Percentiles rank a stretch among this genome's conserved stretches.
These are phyloP conservation scores for Wallacemonas sp. DNA, from an alignment of 208 protist genomes.

Conservation along the genomic window DNA sequence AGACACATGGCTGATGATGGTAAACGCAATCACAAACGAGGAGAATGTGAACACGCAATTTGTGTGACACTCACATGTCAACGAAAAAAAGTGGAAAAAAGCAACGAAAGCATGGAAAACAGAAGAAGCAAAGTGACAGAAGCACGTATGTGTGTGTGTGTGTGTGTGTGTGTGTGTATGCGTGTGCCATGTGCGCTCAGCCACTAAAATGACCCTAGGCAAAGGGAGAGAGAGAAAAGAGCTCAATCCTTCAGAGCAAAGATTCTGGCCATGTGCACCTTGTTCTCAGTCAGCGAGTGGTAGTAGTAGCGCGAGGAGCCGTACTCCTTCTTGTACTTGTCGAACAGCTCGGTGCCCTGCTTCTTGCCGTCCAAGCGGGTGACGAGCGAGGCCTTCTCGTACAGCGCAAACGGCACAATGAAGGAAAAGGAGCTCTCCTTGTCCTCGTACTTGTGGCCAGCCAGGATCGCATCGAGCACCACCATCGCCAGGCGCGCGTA, in stretches of 20 bases:
- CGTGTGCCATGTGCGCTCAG: too few relatives aligned
- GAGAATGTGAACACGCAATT: too few relatives aligned
- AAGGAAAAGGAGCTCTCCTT: conserved; percentile 43
- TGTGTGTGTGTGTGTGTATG: too few relatives aligned
- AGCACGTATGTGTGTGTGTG: too few relatives aligned
- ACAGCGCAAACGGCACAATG: conserved; percentile 37
- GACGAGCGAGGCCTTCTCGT: conserved; percentile 40
- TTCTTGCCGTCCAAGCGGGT: conserved; percentile 18
- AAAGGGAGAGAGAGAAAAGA: conserved; percentile 14
- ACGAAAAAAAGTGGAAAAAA: conserved; percentile 33
- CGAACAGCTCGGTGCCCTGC: conserved; percentile 16
- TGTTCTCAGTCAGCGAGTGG: conserved; percentile 35
- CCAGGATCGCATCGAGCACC: conserved; percentile 31
- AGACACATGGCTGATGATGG: too few relatives aligned
- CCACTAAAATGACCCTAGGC: too few relatives aligned
- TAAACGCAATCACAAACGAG: too few relatives aligned
- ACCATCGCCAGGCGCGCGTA: conserved; percentile 10
- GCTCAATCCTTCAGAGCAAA: too few relatives aligned
- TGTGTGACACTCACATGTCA: too few relatives aligned
- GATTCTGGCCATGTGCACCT: conserved; percentile 34
- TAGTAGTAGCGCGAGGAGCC: conserved; percentile 39
- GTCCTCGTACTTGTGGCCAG: conserved; percentile 41
- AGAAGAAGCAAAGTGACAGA: too few relatives aligned
- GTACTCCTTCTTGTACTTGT: conserved; percentile 45
- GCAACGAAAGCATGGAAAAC: conserved; percentile 16